Evolutionary conservation across 2,329 filamentous ascomycete genomes (phyloP), one percentile per base, ranked within the genome.

Genomic region (Colletotrichum lindemuthianum): DNA sequence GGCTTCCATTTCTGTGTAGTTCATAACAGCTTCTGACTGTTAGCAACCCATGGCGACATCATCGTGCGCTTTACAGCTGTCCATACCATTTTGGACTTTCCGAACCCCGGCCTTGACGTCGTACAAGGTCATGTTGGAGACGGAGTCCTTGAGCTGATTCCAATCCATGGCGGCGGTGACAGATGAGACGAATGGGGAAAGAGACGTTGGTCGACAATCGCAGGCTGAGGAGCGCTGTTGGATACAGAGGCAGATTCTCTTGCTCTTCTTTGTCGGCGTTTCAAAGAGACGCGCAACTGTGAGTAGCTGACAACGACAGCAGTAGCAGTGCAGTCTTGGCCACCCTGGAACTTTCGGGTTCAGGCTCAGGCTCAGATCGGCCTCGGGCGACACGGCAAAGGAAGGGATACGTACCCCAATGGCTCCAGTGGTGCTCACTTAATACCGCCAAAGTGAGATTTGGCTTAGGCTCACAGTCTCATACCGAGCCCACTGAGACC

Each of bases 71-170:
- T 50, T 47, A 56, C 67, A 51, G 10, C 16, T 53, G 24, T 51
- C 37, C 85, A 71, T 82, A 97, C 94, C 94, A 95, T 97, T 97
- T 76, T 97, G 94, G 65, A 96, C 92, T 79, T 97, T 97, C 71
- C 94, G 90, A 72, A 97, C 93, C 69, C 93, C 92, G 59, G 94
- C 94, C 83, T 97, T 97, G 82, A 97, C 76, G 79, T 97, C 94
- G 84, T 97, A 97, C 78, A 97, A 86, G 73, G 92, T 92, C 85
- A 97, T 85, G 82, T 96, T 96, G 82, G 90, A 90, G 79, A 97
- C 93, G 80, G 92, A 90, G 72, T 92, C 92, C 78, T 92, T 95
- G 59, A 97, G 79, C 74, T 85, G 92, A 79, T 90, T 90, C 77
- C 96, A 86, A 85, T 97, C 92, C 93, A 97, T 97, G 72, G 76